A percentile compares a stretch with the other conserved stretches of the same genome.
Evolutionary conservation across 768 basidiomycete species (phyloP).

Genomic region (Megacollybia marginata): DNA sequence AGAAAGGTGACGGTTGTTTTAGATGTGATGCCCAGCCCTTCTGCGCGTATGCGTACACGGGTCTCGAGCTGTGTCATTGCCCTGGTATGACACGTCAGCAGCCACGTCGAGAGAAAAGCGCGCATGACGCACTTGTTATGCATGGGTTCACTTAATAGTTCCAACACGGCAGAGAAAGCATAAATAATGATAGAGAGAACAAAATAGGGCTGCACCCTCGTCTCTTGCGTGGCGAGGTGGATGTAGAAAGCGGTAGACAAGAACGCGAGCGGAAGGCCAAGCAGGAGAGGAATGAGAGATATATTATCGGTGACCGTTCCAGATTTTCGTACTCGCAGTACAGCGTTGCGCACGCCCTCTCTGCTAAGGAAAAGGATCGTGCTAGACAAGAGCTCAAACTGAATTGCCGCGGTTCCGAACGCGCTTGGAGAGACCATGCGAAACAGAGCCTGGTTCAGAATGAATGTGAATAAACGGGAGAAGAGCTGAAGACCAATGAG

Average conservation of each 20-base stretch:
- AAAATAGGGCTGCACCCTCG: slow-evolving; percentile 61
- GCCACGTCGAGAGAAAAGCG: background rate
- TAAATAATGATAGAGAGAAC: slow-evolving; percentile 58
- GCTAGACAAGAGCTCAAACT: slow-evolving; percentile 86
- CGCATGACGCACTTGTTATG: slow-evolving; percentile 52
- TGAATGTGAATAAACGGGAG: slow-evolving; percentile 80
- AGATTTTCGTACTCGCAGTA: slow-evolving; percentile 47
- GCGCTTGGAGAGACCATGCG: slow-evolving; percentile 78
- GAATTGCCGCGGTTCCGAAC: slow-evolving; percentile 87
- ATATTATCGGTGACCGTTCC: slow-evolving; percentile 11
- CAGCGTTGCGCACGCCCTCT: slow-evolving; percentile 86
- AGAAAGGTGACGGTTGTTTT: slow-evolving; percentile 72
- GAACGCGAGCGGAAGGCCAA: slow-evolving; percentile 63
- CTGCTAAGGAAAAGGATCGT: slow-evolving; percentile 88
- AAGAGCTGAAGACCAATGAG: slow-evolving; percentile 83
- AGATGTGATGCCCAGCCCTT: slow-evolving; percentile 71
- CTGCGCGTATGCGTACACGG: slow-evolving; percentile 70
- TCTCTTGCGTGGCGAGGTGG: slow-evolving; percentile 20
- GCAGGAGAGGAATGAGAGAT: slow-evolving; percentile 50
- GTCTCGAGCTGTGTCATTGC: slow-evolving; percentile 66
- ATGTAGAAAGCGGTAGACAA: slow-evolving; percentile 48
- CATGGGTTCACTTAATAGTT: slow-evolving; percentile 79
- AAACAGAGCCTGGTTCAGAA: slow-evolving; percentile 81
- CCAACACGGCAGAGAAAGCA: slow-evolving; percentile 63
- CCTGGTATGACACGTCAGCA: slow-evolving; percentile 25